These are phyloP conservation scores for Cyclotella atomus DNA, from an alignment of 108 stramenopile genomes.

Conservation along the genomic window DNA sequence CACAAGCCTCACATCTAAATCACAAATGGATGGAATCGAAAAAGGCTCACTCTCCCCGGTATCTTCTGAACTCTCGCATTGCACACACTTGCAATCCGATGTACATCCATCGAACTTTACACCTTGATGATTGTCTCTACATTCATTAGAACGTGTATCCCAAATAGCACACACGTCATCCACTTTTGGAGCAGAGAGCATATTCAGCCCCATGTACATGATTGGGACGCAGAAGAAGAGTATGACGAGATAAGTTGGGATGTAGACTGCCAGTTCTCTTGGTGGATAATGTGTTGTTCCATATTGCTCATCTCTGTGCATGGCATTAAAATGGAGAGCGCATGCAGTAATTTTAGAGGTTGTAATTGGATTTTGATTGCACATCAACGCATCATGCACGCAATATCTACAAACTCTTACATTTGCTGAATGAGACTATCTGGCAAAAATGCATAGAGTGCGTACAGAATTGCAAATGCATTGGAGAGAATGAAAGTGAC, in stretches of 20 bases:
- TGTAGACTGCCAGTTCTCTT: slow-evolving; percentile 30
- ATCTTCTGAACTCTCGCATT: background rate
- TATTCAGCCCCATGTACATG: slow-evolving; percentile 48
- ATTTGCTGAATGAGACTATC: slow-evolving; percentile 16
- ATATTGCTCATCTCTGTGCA: slow-evolving; percentile 32
- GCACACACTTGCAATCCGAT: background rate
- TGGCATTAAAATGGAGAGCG: background rate
- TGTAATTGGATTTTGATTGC: background rate
- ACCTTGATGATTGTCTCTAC: background rate
- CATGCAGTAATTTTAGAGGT: background rate
- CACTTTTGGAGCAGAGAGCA: slow-evolving; percentile 28
- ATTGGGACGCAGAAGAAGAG: slow-evolving; percentile 38
- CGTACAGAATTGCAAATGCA: slow-evolving; percentile 24
- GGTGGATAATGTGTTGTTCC: slow-evolving; percentile 35
- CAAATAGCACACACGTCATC: slow-evolving; percentile 32
- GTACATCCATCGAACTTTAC: background rate
- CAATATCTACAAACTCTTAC: slow-evolving; percentile 13
- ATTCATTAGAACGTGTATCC: slow-evolving; percentile 32
- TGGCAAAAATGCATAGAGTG: slow-evolving; percentile 36
- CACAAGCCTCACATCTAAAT: slow-evolving; percentile 26
- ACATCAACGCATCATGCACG: background rate
- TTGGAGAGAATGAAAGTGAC: slow-evolving; percentile 43
- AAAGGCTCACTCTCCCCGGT: background rate
- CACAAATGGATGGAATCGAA: slow-evolving; percentile 39
- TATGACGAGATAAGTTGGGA: slow-evolving; percentile 30